Percentiles rank a stretch among this genome's conserved stretches.
Evolutionary conservation across 352 stramenopile genomes (phyloP).

Genomic region (Phytophthora tubulina): DNA sequence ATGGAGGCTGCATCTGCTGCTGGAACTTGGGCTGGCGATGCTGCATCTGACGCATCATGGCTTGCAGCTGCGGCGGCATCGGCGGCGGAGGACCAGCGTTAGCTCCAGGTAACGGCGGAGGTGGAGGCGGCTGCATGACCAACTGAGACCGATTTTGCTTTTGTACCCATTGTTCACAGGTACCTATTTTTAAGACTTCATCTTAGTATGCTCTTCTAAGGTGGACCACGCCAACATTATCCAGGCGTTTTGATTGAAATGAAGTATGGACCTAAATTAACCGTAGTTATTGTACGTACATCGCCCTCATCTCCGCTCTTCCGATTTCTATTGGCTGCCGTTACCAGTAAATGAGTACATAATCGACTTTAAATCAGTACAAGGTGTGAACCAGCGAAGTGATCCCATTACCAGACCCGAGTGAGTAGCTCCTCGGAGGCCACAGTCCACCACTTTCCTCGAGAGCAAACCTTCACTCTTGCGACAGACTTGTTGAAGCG

Average conservation of each 20-base stretch:
- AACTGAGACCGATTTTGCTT: background rate
- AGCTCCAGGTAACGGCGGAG: constrained; percentile 20
- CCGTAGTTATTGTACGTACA: too few relatives aligned
- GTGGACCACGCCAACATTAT: too few relatives aligned
- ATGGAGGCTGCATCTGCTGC: constrained; percentile 24
- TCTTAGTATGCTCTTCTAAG: background rate
- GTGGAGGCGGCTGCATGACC: constrained; percentile 31
- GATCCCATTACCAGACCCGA: constrained; percentile 5
- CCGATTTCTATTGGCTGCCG: too few relatives aligned
- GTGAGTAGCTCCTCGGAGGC: constrained; percentile 18
- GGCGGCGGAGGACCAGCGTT: constrained; percentile 13
- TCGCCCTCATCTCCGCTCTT: too few relatives aligned
- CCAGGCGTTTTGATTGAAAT: too few relatives aligned
- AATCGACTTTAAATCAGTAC: too few relatives aligned
- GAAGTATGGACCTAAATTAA: too few relatives aligned
- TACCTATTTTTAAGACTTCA: background rate
- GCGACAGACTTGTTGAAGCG: constrained; percentile 33
- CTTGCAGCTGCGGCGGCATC: constrained; percentile 60
- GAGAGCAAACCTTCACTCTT: constrained; percentile 17
- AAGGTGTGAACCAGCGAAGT: constrained; percentile 2
- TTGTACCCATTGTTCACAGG: background rate
- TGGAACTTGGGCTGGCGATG: constrained; percentile 52
- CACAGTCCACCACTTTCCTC: constrained; percentile 6
- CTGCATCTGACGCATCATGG: constrained; percentile 68
- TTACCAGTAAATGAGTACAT: too few relatives aligned